These are phyloP conservation scores for Parachlorella kessleri DNA, from an alignment of 139 green algal genomes.

Conservation along the genomic window DNA sequence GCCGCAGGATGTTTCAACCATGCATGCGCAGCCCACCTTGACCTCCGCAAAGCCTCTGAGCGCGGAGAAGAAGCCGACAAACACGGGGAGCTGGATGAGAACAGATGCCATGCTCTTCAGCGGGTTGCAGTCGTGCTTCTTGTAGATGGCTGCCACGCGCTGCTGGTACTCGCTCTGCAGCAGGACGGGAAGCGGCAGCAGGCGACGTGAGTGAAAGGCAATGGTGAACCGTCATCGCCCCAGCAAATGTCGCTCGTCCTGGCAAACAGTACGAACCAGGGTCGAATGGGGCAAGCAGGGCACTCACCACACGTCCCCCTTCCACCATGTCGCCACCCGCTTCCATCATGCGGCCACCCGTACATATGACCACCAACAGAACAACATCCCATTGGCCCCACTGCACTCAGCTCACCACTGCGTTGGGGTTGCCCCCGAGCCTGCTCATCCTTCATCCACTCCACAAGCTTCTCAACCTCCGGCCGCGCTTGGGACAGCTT, in stretches of 20 bases:
- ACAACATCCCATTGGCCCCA: no score
- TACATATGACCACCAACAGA: no score
- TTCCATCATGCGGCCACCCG: no score
- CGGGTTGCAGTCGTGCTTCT: constrained; percentile 64
- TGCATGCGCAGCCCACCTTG: constrained; percentile 26
- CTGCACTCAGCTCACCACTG: constrained; percentile 8
- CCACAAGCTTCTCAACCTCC: constrained; percentile 57
- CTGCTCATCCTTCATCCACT: constrained; percentile 61
- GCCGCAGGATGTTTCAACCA: no score
- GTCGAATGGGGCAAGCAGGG: no score
- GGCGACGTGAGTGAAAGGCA: no score
- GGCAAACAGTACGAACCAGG: no score
- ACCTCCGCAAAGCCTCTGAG: constrained; percentile 48
- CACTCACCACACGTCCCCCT: no score
- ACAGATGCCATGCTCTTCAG: constrained; percentile 51
- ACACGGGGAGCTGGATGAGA: constrained; percentile 61
- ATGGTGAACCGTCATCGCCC: no score
- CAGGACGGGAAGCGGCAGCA: no score
- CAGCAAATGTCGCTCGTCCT: no score
- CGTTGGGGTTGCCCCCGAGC: constrained; percentile 34
- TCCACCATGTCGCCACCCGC: no score
- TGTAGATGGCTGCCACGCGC: constrained; percentile 50
- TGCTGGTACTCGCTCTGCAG: constrained; percentile 39
- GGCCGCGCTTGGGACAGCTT: constrained; percentile 67
- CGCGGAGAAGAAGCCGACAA: constrained; percentile 76